Evolutionary conservation across 805 yeast genomes (phyloP).

Genomic region (Kuraishia molischiana): DNA sequence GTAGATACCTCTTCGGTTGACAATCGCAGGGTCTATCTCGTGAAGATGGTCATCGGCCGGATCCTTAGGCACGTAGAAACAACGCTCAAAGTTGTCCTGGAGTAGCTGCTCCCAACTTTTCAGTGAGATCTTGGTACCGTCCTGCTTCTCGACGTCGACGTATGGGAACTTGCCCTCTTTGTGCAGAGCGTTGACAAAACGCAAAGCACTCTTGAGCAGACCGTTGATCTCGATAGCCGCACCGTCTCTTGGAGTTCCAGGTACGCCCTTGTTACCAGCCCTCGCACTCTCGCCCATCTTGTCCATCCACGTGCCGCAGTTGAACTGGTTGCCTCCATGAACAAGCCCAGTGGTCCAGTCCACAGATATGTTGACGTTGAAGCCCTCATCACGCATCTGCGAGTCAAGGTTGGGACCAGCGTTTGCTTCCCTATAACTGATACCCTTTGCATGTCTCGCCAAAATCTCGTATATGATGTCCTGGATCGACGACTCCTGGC

Average conservation of each 20-base stretch:
- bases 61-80: slow-evolving; percentile 66
- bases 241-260: slow-evolving; percentile 97
- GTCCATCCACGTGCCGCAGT: slow-evolving; percentile 99
- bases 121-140: slow-evolving; percentile 49
- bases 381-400: slow-evolving; percentile 90
- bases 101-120: slow-evolving; percentile 65
- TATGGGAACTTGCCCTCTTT: slow-evolving; percentile 46
- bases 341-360: slow-evolving; percentile 88
- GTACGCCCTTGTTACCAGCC: slow-evolving; percentile 83
- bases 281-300: slow-evolving; percentile 92
- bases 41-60: slow-evolving; percentile 49
- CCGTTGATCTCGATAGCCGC: slow-evolving; percentile 93
- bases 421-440: slow-evolving; percentile 85
- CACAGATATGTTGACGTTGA: slow-evolving; percentile 68
- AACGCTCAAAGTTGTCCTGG: slow-evolving; percentile 66
- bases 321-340: slow-evolving; percentile 84
- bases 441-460: slow-evolving; percentile 82
- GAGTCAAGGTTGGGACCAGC: slow-evolving; percentile 85
- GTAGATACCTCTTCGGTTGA: slow-evolving; percentile 89
- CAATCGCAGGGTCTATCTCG: slow-evolving; percentile 51
- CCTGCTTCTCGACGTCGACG: slow-evolving; percentile 43
- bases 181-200: slow-evolving; percentile 64
- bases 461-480: slow-evolving; percentile 80
- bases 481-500: slow-evolving; percentile 55
- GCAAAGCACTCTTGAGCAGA: slow-evolving; percentile 67